Percentiles rank a stretch among this genome's conserved stretches.
Conservation (phyloP, 257 asterid species). For the Salvia miltiorrhiza region DNA sequence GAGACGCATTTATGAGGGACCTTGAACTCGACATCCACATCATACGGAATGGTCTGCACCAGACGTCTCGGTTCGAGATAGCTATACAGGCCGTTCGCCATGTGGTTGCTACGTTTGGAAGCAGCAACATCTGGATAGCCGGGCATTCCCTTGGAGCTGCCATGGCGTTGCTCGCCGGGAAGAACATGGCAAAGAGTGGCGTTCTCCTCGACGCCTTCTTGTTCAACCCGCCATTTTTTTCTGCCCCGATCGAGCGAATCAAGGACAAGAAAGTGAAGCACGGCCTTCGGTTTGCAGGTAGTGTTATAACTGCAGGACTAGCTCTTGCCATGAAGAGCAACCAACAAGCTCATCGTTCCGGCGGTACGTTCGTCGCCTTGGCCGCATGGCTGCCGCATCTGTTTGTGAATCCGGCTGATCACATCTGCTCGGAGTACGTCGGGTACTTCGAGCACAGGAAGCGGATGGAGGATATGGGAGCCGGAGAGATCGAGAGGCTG, state of each 20-base stretch:
- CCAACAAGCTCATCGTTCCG: constrained; percentile 33
- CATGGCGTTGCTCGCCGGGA: constrained; percentile 80
- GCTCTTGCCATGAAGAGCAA: constrained; percentile 68
- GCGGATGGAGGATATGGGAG: constrained; percentile 77
- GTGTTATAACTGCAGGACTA: constrained; percentile 82
- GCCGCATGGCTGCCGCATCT: constrained; percentile 67
- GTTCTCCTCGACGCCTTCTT: constrained; percentile 58
- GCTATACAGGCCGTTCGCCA: constrained; percentile 71
- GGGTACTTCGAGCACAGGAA: constrained; percentile 85
- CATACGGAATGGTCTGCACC: constrained; percentile 68
- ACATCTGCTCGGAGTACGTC: constrained; percentile 70
- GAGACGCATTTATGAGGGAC: constrained; percentile 68
- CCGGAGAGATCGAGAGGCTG: constrained; percentile 60
- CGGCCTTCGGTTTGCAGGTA: constrained; percentile 73
- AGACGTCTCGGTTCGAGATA: constrained; percentile 66
- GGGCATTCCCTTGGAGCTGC: constrained; percentile 95
- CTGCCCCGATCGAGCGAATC: constrained; percentile 83
- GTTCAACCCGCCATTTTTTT: constrained; percentile 82
- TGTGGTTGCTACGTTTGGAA: constrained; percentile 63
- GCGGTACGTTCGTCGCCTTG: constrained; percentile 42
- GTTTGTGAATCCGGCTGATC: constrained; percentile 69
- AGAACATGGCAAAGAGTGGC: constrained; percentile 64
- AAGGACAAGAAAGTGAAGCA: constrained; percentile 63
- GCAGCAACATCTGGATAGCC: constrained; percentile 61
- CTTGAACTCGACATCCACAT: constrained; percentile 62